Evolutionary conservation across 2,329 filamentous ascomycete species (phyloP).

Genomic region (Ilyonectria destructans): DNA sequence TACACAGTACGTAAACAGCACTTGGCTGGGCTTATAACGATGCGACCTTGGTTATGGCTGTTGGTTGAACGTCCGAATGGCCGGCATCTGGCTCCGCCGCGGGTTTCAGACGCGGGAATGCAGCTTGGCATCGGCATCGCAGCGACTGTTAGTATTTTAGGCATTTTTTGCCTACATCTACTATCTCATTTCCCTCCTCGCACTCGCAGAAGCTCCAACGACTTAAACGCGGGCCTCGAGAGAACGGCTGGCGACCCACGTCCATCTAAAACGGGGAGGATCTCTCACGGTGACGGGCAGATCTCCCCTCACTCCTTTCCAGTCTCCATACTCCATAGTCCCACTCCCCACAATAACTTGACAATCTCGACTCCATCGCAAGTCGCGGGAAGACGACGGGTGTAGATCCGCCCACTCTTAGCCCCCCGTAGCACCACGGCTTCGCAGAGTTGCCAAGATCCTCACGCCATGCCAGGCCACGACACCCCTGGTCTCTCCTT

Average conservation of each 20-base stretch:
- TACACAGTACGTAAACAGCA: slow-evolving; percentile 8
- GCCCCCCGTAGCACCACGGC: no score
- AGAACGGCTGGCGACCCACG: neutral
- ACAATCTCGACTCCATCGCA: slow-evolving; percentile 7
- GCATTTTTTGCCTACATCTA: neutral
- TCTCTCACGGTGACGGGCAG: slow-evolving; percentile 9
- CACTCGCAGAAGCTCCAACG: neutral
- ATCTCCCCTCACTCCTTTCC: slow-evolving; percentile 7
- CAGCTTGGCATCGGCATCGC: slow-evolving; percentile 10
- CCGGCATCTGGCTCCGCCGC: slow-evolving; percentile 3
- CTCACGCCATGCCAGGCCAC: slow-evolving; percentile 13
- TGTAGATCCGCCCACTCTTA: slow-evolving; percentile 19
- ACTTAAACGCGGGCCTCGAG: neutral
- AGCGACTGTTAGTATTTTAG: neutral
- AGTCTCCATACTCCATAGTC: slow-evolving; percentile 9
- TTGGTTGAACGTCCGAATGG: slow-evolving; percentile 13
- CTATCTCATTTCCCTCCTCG: neutral
- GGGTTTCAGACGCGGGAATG: slow-evolving; percentile 15
- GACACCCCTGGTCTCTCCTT: slow-evolving; percentile 8
- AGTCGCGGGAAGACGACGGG: slow-evolving; percentile 3
- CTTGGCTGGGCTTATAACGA: neutral
- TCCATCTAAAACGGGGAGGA: neutral
- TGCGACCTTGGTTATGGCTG: slow-evolving; percentile 9
- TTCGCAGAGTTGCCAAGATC: slow-evolving; percentile 4
- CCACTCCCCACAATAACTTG: slow-evolving; percentile 19